Percentiles rank a stretch among this genome's conserved stretches.
phyloP scores from a whole-genome alignment of 345 rosid species.

The Cardiospermum halicacabum region DNA sequence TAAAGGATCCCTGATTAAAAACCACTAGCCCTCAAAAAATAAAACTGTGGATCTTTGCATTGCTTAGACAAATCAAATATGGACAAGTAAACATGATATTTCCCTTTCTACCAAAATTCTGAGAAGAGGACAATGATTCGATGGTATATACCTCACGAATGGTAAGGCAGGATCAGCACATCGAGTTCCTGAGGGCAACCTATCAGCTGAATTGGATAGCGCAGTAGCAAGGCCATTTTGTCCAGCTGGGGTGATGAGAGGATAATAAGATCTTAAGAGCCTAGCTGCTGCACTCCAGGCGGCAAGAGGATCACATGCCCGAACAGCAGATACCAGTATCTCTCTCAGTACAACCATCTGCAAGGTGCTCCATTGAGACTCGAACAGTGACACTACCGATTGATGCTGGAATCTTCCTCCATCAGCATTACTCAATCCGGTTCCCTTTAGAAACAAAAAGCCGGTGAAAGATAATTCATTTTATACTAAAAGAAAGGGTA shows the following conservation, averaged over 20 bases:
- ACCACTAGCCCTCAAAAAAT: neutral
- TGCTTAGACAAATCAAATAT: neutral
- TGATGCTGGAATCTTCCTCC: conserved; percentile 75
- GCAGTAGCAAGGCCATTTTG: conserved; percentile 98
- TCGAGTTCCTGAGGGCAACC: conserved; percentile 93
- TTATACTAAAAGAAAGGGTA: conserved; percentile 8
- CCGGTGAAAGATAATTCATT: conserved; percentile 21
- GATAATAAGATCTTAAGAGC: conserved; percentile 88
- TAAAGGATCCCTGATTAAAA: neutral
- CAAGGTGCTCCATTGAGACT: conserved; percentile 98
- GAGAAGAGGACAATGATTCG: neutral
- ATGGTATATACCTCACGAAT: conserved; percentile 63
- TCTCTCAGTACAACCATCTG: conserved; percentile 99
- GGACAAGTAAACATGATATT: neutral
- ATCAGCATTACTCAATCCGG: conserved; percentile 55
- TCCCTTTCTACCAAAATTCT: neutral
- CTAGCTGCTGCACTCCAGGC: conserved; percentile 99
- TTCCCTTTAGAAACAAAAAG: conserved; percentile 37
- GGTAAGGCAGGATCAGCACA: conserved; percentile 98
- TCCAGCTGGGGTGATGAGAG: conserved; percentile 94
- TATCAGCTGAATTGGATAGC: conserved; percentile 77
- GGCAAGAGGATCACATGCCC: conserved; percentile 95
- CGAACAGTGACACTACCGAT: conserved; percentile 78
- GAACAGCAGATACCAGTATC: conserved; percentile 93
- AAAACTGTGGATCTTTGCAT: neutral